Evolutionary conservation across 352 stramenopile genomes (phyloP), one percentile per base, ranked within the genome.

Genomic region (Thalassiosira livingstoniorum): DNA sequence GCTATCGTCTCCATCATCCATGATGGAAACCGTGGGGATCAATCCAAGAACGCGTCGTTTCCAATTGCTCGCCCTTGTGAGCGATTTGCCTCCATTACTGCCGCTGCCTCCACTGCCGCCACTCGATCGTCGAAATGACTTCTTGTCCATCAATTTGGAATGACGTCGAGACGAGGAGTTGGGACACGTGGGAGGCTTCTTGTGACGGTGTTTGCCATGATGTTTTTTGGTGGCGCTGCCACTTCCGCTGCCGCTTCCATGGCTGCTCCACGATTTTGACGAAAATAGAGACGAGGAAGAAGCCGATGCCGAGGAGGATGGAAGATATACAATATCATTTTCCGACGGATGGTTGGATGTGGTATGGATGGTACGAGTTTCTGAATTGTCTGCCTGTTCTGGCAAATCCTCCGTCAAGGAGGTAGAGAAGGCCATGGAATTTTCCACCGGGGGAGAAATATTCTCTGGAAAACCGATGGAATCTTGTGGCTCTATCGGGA

Each of bases 11-110:
- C 76, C 77, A 11, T 62, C 77, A 34, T 87, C 80, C 73, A 86
- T 78, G 43, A 87, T 76, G 13, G 80, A 87, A 60, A 79, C 67
- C 45, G 67, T 60, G 25, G 74, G 67, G 58, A 81, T 74, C 54
- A 79, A 78, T 64, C 70, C 69, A 51, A 87, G 43, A 35, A 85
- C 63, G 23, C 70, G 78, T 57, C 70, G 64, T 66, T 83, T 87
- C 43, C 82, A 65, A 42, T 21, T 58, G 13, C 69, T 70, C 35
- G 62, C 43, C 43, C 76, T 86, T 11, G 57, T 67, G 1, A 81
- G 31, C 27, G 57, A 79, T 66, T 57, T 31, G 35, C 73, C 75
- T 2, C 65, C n/a, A n/a, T n/a, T n/a, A n/a, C n/a, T n/a, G n/a
- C n/a, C n/a, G n/a, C n/a, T n/a, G n/a, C n/a, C n/a, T n/a, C n/a